Percentiles rank a stretch among this genome's conserved stretches.
phyloP scores from a whole-genome alignment of 176 grass and related monocot species.

The maize (Zea mays) region Zm-B73-REFERENCE-NAM-5.0 NC_050098.1:181364001-181364500 shows the following conservation, averaged over 20 bases:
- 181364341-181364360: slow-evolving; percentile 25
- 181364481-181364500: background rate
- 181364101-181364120: too few species aligned
- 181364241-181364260: background rate
- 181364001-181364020: too few species aligned
- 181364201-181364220: background rate
- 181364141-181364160: too few species aligned
- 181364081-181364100: too few species aligned
- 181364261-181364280: slow-evolving; percentile 2
- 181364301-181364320: background rate
- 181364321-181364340: slow-evolving; percentile 20
- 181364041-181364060: too few species aligned
- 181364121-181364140: too few species aligned
- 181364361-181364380: slow-evolving; percentile 5
- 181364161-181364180: too few species aligned
- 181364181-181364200: too few species aligned
- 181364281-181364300: background rate
- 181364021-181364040: too few species aligned
- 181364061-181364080: too few species aligned
- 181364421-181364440: slow-evolving; percentile 20
- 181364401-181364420: slow-evolving; percentile 27
- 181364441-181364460: too few species aligned
- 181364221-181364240: background rate
- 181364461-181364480: slow-evolving; percentile 6
- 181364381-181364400: slow-evolving; percentile 41